A percentile compares a stretch with the other conserved stretches of the same genome.
Evolutionary conservation across 2,329 filamentous ascomycete genomes (phyloP).

Genomic region (Diaporthe citriasiana): DNA sequence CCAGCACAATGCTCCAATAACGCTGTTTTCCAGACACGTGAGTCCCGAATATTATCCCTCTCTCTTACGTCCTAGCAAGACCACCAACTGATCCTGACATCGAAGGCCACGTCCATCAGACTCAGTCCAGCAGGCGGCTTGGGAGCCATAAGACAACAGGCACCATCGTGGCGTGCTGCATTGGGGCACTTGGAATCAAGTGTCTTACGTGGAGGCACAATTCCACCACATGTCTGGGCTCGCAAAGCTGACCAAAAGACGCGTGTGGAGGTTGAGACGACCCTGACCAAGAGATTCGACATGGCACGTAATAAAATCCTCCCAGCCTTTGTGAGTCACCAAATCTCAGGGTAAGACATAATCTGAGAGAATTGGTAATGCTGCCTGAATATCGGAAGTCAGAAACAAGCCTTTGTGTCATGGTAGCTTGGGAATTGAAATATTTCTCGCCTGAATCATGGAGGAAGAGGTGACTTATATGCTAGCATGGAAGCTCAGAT

Average conservation of each 20-base stretch:
- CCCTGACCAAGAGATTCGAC: background rate
- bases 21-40: background rate
- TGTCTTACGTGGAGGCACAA: background rate
- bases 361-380: no score
- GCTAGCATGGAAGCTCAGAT: background rate
- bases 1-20: no score
- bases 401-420: no score
- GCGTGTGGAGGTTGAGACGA: background rate
- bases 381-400: no score
- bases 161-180: background rate
- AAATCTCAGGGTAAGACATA: no score
- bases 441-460: no score
- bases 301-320: background rate
- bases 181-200: background rate
- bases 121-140: background rate
- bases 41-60: background rate
- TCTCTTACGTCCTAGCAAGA: background rate
- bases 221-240: background rate
- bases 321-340: no score
- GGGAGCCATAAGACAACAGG: background rate
- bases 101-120: conserved; percentile 19
- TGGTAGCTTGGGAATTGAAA: no score
- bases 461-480: no score
- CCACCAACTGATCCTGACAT: background rate
- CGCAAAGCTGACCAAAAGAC: background rate